A percentile compares a stretch with the other conserved stretches of the same genome.
Evolutionary conservation across 2,329 filamentous ascomycete species (phyloP).

Genomic region (Balansia obtecta): DNA sequence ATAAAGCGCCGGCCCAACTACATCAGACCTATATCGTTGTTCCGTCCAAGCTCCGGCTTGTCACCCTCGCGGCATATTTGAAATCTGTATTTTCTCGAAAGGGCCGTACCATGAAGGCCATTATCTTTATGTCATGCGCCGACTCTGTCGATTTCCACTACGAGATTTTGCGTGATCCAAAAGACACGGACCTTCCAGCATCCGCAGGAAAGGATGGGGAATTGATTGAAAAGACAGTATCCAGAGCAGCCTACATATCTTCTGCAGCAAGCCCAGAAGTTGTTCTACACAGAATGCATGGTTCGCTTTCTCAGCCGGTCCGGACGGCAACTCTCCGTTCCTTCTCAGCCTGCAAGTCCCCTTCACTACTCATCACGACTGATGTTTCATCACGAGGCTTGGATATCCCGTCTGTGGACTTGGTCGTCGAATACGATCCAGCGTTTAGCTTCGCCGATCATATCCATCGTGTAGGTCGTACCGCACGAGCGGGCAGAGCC

Average conservation of each 20-base stretch:
- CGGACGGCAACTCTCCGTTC: constrained; percentile 76
- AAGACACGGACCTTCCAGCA: constrained; percentile 15
- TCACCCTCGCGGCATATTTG: constrained; percentile 72
- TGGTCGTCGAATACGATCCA: constrained; percentile 93
- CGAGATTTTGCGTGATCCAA: constrained; percentile 52
- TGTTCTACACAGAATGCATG: constrained; percentile 78
- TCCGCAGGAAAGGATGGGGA: constrained; percentile 20
- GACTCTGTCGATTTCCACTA: constrained; percentile 97
- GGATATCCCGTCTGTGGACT: constrained; percentile 86
- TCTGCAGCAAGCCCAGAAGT: constrained; percentile 61
- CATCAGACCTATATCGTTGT: constrained; percentile 85
- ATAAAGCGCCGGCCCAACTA: constrained; percentile 74
- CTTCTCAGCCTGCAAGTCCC: constrained; percentile 61
- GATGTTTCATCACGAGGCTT: constrained; percentile 93
- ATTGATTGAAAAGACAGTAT: constrained; percentile 46
- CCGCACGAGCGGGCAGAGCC: constrained; percentile 79
- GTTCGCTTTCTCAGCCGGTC: constrained; percentile 76
- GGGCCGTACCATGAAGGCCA: constrained; percentile 90
- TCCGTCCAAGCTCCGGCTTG: constrained; percentile 79
- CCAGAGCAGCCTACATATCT: constrained; percentile 59
- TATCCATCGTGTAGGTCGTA: constrained; percentile 86
- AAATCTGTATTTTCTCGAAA: constrained; percentile 80
- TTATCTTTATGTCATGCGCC: constrained; percentile 92
- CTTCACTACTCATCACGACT: constrained; percentile 80
- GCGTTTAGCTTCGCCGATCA: constrained; percentile 91